phyloP scores from a whole-genome alignment of 306 rosid species.

The Oemleria cerasiformis region DNA sequence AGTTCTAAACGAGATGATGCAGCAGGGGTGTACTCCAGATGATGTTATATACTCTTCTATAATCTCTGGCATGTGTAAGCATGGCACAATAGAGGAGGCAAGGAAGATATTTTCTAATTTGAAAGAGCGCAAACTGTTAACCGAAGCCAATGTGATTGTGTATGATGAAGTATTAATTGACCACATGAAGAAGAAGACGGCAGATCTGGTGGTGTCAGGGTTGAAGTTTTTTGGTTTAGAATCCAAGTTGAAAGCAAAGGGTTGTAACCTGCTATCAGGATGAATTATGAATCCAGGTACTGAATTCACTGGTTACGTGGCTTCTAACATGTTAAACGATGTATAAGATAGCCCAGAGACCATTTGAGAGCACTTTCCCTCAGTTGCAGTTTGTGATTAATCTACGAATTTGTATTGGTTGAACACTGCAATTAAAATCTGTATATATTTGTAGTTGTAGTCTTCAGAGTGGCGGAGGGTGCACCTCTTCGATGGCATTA shows the following conservation, averaged over 20 bases:
- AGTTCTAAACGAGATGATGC: constrained; percentile 69
- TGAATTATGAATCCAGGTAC: constrained; percentile 25
- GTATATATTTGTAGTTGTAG: not conserved
- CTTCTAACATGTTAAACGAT: constrained; percentile 6
- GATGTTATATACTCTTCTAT: constrained; percentile 50
- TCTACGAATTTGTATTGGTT: not conserved
- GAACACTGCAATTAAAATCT: not conserved
- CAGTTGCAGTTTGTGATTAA: not conserved
- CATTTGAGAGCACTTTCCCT: not conserved
- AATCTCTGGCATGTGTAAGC: constrained; percentile 70
- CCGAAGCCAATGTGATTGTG: constrained; percentile 61
- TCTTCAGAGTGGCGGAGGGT: not conserved
- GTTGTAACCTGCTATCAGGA: constrained; percentile 49
- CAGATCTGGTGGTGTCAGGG: constrained; percentile 69
- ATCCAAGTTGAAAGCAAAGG: constrained; percentile 72
- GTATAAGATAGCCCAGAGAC: not conserved
- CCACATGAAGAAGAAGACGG: constrained; percentile 79
- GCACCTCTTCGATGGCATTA: not conserved
- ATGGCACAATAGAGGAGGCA: constrained; percentile 81
- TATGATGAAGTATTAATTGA: constrained; percentile 76
- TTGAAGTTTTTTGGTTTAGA: constrained; percentile 82
- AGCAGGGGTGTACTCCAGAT: constrained; percentile 54
- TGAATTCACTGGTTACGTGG: not conserved
- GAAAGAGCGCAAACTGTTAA: constrained; percentile 51
- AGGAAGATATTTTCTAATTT: constrained; percentile 61